Conservation (phyloP, 805 yeast species). For the Teunomyces lycoperdinae region DNA sequence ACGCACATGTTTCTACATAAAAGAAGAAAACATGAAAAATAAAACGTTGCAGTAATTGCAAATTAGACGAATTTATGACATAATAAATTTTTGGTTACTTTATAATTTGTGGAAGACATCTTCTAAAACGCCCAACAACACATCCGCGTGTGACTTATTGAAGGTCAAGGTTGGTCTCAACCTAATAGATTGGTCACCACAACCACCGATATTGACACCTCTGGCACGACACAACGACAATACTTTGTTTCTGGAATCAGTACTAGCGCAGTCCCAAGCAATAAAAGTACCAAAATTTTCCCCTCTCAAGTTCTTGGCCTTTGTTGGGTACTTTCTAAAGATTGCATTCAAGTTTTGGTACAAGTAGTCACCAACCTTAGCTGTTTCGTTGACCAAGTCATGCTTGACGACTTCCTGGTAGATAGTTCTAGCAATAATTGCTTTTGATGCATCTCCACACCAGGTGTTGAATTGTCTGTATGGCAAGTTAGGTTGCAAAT, state of each 20-base stretch:
- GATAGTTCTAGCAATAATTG: slow-evolving; percentile 60
- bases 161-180: slow-evolving; percentile 65
- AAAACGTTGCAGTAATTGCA: background rate
- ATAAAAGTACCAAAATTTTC: slow-evolving; percentile 62
- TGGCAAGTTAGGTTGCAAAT: slow-evolving; percentile 56
- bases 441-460: slow-evolving; percentile 76
- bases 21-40: background rate
- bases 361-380: slow-evolving; percentile 54
- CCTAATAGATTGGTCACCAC: slow-evolving; percentile 58
- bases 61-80: background rate
- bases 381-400: slow-evolving; percentile 47
- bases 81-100: background rate
- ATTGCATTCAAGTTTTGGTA: slow-evolving; percentile 41
- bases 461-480: slow-evolving; percentile 75
- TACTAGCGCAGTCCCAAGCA: slow-evolving; percentile 55
- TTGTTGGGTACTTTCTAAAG: slow-evolving; percentile 39
- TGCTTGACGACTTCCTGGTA: slow-evolving; percentile 51
- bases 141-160: slow-evolving; percentile 59
- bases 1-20: background rate
- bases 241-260: slow-evolving; percentile 45
- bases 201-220: slow-evolving; percentile 69
- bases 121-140: slow-evolving; percentile 46
- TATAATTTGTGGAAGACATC: slow-evolving; percentile 16
- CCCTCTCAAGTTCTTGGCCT: slow-evolving; percentile 55
- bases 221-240: slow-evolving; percentile 43